Evolutionary conservation across 2,329 filamentous ascomycete genomes (phyloP).

Genomic region (Gliomastix tumulicola): DNA sequence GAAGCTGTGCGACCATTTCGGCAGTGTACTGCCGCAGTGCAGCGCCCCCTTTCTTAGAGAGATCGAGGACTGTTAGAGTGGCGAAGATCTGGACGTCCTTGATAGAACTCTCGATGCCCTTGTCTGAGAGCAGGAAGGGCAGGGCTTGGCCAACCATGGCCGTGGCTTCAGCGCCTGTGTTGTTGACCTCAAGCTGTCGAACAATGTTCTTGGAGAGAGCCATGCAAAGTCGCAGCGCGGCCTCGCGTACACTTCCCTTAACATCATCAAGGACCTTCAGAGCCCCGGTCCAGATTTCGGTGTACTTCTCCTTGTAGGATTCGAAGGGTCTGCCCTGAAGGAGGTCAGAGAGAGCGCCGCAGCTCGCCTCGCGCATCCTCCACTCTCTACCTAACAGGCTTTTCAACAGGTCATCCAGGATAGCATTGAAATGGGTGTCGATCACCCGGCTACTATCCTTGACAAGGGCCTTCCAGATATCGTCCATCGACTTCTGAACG

Average conservation of each 20-base stretch:
- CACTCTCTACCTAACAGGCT: conserved; percentile 88
- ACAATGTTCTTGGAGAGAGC: conserved; percentile 79
- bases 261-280: conserved; percentile 95
- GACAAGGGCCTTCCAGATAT: conserved; percentile 95
- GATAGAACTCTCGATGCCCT: conserved; percentile 81
- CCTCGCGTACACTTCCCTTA: conserved; percentile 78
- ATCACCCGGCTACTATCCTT: conserved; percentile 76
- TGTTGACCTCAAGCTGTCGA: conserved; percentile 75
- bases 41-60: conserved; percentile 83
- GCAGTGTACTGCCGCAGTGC: conserved; percentile 75
- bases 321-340: conserved; percentile 71
- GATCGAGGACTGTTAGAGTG: conserved; percentile 74
- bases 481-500: conserved; percentile 91
- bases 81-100: conserved; percentile 83
- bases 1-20: conserved; percentile 70
- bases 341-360: conserved; percentile 80
- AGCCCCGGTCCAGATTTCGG: conserved; percentile 76
- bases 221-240: conserved; percentile 77
- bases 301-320: conserved; percentile 78
- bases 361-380: conserved; percentile 88
- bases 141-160: conserved; percentile 81
- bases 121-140: conserved; percentile 83
- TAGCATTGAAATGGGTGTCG: conserved; percentile 76
- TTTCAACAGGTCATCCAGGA: conserved; percentile 79
- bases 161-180: conserved; percentile 56